Base-by-base conservation (phyloP, 164 flowering plant genomes). In the Liriodendron chinense region DNA sequence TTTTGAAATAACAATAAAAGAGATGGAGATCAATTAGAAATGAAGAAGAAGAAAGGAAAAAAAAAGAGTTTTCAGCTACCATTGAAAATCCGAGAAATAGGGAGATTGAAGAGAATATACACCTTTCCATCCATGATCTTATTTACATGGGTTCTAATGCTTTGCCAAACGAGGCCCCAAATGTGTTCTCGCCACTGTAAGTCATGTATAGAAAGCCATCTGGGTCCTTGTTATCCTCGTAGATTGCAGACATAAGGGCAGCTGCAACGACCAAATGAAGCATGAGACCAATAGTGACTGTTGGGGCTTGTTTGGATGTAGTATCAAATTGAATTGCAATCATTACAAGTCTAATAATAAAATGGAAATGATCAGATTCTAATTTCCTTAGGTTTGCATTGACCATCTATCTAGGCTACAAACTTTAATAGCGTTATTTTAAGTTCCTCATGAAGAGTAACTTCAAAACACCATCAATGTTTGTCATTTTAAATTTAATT, bases 181-280 rank as follows among this genome's bases (percentile, higher is more conserved):
- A 93, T 50, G 97, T 91, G 86, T 93, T 91, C 84, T 93, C 97
- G 2, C 97, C 97, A 68, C 97, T 93, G 89, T 91, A 92, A 21
- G 97, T 91, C 97, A 92, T 91, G 86, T 92, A 92, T 20, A 92
- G 92, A 82, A 92, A 92, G 14, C 94, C 94, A 84, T 92, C 94
- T 72, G 91, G 94, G 72, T 91, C 93, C 75, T 92, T 92, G 85
- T 90, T 82, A 53, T 92, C 97, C 85, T 92, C 97, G 49, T 92
- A 92, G 48, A 91, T 89, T 6, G 97, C 84, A 72, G 94, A 90
- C 94, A 92, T 88, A 94, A 92, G 83, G 24, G 93, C 92, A 82
- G 94, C 97, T 92, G 86, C 72, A 82, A 68, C 21, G 65, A 65
- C 53, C 69, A 65, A 49, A 75, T 34, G 43, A 34, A 34, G 43